Evolutionary conservation across 352 stramenopile species (phyloP), one percentile per base, ranked within the genome.

Genomic region (Pythium aristosporum): DNA sequence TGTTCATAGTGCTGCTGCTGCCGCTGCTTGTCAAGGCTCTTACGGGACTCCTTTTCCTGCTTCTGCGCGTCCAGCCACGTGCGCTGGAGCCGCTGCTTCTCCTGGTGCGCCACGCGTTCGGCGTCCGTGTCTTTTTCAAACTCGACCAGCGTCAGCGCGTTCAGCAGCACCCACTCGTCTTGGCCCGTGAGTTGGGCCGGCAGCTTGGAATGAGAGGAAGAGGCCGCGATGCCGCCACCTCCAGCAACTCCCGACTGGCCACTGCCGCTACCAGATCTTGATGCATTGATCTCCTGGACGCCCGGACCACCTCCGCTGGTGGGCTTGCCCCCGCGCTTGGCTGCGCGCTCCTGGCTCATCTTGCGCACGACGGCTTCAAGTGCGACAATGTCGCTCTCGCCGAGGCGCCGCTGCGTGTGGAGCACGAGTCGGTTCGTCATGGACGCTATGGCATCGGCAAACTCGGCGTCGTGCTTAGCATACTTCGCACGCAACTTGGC

Each of bases 141-240:
- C 59, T 91, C 81, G 21, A 91, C 79, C n/a, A 87, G 73, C 28
- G 77, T 87, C 28, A 91, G 73, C 12, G 81, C 81, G 51, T 91
- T 88, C 12, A 91, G 74, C 53, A 91, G 69, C 15, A 91, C 81
- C 81, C 81, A 91, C 61, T 91, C 81, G 56, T 91, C 81, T 34
- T 87, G 77, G 5, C 61, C 68, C 39, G 81, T 74, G 1, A 87
- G 63, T 32, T 71, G 67, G 21, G 71, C 54, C 34, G 48, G 30
- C n/a, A 71, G n/a, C 25, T 37, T 39, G 18, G n/a, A 39, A 12
- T 39, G 8, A 10, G 34, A 39, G 34, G 34, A 39, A 10, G 34
- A 39, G 8, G 34, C 6, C 34, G 11, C 25, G n/a, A 50, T 2
- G 42, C 16, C 21, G 7, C 23, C 43, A 21, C 16, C 21, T 1